Evolutionary conservation across 164 flowering plant species (phyloP), one percentile per base, ranked within the genome.

Genomic region (Cinnamomum chago): DNA sequence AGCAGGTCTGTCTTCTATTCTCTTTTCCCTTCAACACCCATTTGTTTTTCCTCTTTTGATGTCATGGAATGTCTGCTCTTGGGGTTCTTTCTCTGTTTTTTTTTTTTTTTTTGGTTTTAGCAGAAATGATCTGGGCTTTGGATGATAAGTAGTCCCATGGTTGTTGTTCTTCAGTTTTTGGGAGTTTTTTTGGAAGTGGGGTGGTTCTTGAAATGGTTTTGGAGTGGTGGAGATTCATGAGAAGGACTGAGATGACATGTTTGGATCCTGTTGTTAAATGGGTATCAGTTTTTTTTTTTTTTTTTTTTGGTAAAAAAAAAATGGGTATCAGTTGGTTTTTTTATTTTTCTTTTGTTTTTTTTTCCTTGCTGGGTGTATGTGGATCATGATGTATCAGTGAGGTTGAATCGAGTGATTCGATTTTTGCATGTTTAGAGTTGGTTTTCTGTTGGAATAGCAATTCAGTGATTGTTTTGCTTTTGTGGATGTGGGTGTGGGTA

Each of bases 1-100:
- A 85, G 73, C 89, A 88, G 89, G 90, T 88, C 50, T 51, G 73
- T 69, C 33, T 66, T 67, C 24, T 24, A 60, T 50, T 17, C 50
- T 33, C 65, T 25, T 71, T 11, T 33, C 28, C 3, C 2, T 3
- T 40, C 11, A 40, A 68, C 14, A 68, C 24, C 71, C 65, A 58
- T 33, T 33, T 25, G 18, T 6, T 58, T 52, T 52, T 17, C 11
- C 17, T 14, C 13, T 47, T 72, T 40, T 40, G 47, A 40, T 40
- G 47, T 9, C 47, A 40, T 40, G 47, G 47, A 40, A 40, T 40
- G 47, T 40, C 47, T 7, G 47, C 47, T 40, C 47, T 40, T 40
- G 47, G 47, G 9, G 22, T 55, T 60, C 13, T 28, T 35, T 35
- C 47, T 20, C 24, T 72, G 5, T n/a, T 72, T 60, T 60, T 2